Base-by-base conservation (phyloP, 257 asterid species). In the Penstemon eatonii region DNA sequence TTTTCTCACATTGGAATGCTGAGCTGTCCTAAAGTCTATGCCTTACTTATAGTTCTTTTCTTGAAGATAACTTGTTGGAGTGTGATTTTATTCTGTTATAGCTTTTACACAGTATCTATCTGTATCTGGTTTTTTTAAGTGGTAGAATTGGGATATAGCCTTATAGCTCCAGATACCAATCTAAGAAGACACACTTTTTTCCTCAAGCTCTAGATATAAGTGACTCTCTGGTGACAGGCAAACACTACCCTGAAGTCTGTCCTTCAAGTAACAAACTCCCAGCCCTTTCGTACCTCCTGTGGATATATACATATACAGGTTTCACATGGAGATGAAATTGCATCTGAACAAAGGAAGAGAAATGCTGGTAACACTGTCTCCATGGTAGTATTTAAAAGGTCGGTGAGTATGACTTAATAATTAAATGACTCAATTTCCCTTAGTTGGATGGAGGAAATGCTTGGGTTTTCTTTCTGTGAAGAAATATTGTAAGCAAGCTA, bases 111-210 rank as follows among this genome's bases (percentile, higher is more conserved):
- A 13, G 56, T 56, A 68, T 49, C 60, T 11, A 61, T 46, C 33
- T 61, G 39, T 66, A 60, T 38, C 8, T 68, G 66, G 39, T 67
- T 61, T 60, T 41, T 55, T 47, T 53, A 8, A 11, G 60, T 13
- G 7, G 11, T 5, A 66, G 63, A 36, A 9, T 60, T 65, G 55
- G 72, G 38, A 49, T n/a, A 57, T 15, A 33, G 53, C 40, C 5
- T 65, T 40, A 41, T 3, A 36, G 63, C 43, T 38, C 65, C 60
- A 51, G 56, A 40, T 33, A 47, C 8, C 9, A 9, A 67, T 42
- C 1, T 33, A n/a, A 60, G 49, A 44, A 12, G 4, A 8, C 19
- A 60, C 47, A 9, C 7, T 51, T 44, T 50, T 25, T 19, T 19
- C 33, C 51, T 7, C 57, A 52, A 50, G 67, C 11, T 66, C 45